Base-by-base conservation (phyloP, 306 rosid genomes). In the Morella rubra region DNA sequence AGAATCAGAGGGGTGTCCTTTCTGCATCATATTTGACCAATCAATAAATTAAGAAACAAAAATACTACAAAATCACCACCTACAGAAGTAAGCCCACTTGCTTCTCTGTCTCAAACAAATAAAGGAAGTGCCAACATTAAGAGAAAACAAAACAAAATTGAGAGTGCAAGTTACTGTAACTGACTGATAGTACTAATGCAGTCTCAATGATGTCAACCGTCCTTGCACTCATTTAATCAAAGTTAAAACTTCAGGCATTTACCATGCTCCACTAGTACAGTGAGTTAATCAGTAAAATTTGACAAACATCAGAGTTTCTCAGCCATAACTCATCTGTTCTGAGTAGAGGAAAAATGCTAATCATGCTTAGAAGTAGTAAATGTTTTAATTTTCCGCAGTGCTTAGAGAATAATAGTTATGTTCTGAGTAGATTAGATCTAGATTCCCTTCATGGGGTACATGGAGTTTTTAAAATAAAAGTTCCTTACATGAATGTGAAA, bases 1-100 rank as follows among this genome's bases (percentile, higher is more conserved):
- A 71, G 96, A 80, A 81, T 95, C 97, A 58, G 91, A 71, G 22
- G 99, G 90, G 79, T 85, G 74, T 54, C 97, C 97, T 76, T 86
- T 86, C 99, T 95, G 97, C 90, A 81, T 27, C 77, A 77, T 72
- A 79, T 66, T 47, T 77, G 42, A 80, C 68, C 72, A 71, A 32
- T 65, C 53, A 76, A 53, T 50, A 44, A 70, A 76, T 72, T 70
- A 71, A 84, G 79, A 75, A 62, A 80, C 44, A 5, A 50, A 10
- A 65, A 42, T 18, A 3, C 51, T 42, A 8, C 2, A 41, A 65
- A 65, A 66, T 42, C 14, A 15, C 9, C 16, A 44, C 20, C 13
- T 27, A 12, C 44, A 77, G 20, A 8, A n/a, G 54, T 46, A n/a
- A 45, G 32, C 32, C 44, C 37, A 0, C 37, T 32, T 10, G 6